Evolutionary conservation across 1,284 basidiomycete species (phyloP).

Genomic region (Leccinum solheimii): DNA sequence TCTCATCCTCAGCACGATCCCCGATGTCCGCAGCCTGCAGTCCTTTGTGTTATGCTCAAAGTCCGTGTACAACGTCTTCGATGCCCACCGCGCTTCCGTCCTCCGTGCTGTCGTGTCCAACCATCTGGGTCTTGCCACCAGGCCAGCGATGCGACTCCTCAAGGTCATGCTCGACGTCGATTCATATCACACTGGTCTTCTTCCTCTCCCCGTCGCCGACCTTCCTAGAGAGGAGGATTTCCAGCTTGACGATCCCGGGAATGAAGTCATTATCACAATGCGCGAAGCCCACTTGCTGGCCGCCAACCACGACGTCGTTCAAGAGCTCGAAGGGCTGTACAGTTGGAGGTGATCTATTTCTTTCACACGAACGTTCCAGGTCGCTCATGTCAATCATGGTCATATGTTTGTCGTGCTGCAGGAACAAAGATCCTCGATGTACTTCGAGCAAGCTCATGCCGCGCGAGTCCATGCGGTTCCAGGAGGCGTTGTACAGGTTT

Average conservation of each 20-base stretch:
- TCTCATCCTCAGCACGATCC: slow-evolving; percentile 29
- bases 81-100: slow-evolving; percentile 34
- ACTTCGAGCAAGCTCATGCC: slow-evolving; percentile 24
- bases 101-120: slow-evolving; percentile 37
- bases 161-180: slow-evolving; percentile 14
- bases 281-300: slow-evolving; percentile 22
- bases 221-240: slow-evolving; percentile 14
- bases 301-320: slow-evolving; percentile 23
- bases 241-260: neutral
- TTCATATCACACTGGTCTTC: slow-evolving; percentile 15
- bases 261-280: neutral
- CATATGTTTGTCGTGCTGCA: neutral
- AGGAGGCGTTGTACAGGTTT: slow-evolving; percentile 35
- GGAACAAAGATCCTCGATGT: slow-evolving; percentile 36
- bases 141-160: slow-evolving; percentile 35
- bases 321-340: slow-evolving; percentile 36
- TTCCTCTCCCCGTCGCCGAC: slow-evolving; percentile 7
- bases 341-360: slow-evolving; percentile 36
- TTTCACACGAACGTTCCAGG: neutral
- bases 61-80: slow-evolving; percentile 35
- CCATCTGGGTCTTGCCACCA: slow-evolving; percentile 34
- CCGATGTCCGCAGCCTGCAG: slow-evolving; percentile 32
- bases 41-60: slow-evolving; percentile 35
- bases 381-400: slow-evolving; percentile 1
- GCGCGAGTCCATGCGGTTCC: slow-evolving; percentile 34